Conservation (phyloP, 306 rosid genomes). For the Dalbergia cultrata region DNA sequence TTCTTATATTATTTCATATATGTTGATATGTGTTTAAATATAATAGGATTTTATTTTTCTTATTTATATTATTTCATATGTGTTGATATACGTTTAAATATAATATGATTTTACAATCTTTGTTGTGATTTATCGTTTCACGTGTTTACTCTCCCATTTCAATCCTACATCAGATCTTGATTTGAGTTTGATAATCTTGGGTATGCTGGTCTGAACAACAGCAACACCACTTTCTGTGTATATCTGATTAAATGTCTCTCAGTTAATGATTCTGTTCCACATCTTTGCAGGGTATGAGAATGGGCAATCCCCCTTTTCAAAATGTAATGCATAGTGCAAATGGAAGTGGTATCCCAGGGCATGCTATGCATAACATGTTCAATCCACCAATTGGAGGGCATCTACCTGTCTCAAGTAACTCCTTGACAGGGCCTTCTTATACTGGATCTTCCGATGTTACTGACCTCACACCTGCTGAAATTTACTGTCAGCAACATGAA, state of each 20-base stretch:
- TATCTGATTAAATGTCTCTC: not conserved
- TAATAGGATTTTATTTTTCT: not conserved
- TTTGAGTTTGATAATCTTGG: not conserved
- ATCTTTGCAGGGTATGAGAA: conserved; percentile 74
- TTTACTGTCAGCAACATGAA: conserved; percentile 90
- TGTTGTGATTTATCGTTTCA: not conserved
- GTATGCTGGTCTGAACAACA: not conserved
- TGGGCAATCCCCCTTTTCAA: conserved; percentile 68
- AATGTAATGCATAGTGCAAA: conserved; percentile 62
- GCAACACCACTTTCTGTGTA: not conserved
- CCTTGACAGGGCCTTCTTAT: conserved; percentile 68
- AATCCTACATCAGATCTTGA: not conserved
- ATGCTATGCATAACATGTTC: conserved; percentile 64
- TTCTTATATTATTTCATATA: too few relatives aligned
- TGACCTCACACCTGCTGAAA: conserved; percentile 80
- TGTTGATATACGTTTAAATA: too few relatives aligned
- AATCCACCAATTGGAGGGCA: conserved; percentile 70
- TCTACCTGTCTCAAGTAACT: conserved; percentile 63
- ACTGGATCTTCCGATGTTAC: conserved; percentile 66
- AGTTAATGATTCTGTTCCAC: conserved; percentile 33
- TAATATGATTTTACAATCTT: not conserved
- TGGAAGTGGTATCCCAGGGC: conserved; percentile 74
- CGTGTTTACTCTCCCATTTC: not conserved
- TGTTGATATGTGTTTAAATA: too few relatives aligned
- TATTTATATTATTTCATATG: too few relatives aligned